Base-by-base conservation (phyloP, 2,329 filamentous ascomycete genomes). In the Basipetospora sp. region DNA sequence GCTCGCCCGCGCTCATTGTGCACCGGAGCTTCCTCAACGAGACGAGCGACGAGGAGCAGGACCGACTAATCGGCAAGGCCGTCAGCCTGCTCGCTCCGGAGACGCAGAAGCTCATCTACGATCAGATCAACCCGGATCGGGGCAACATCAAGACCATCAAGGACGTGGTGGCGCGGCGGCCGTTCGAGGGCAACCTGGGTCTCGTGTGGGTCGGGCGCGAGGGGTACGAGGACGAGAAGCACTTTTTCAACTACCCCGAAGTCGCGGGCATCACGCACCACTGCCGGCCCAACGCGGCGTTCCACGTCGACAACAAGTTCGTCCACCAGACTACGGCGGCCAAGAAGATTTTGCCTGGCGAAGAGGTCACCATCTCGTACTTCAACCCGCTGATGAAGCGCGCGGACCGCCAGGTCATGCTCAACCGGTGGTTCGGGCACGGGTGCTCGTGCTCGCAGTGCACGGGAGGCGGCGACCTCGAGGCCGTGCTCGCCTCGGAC, bases 331-430 rank as follows among this genome's bases (percentile, higher is more conserved):
- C 60, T 27, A 52, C 57, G 34, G 62, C 59, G 25, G 47, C 55
- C 9, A 53, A 59, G 1, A 53, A 56, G 39, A 64, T 64, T 42
- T 31, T 40, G 3, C 52, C 58, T 0, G 62, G 62, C 20, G 60
- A 63, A 42, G 62, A 64, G 47, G 52, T 64, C 36, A 62, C 58
- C 13, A 47, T 64, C 38, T 58, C 58, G 1, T 65, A 64, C 47
- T 57, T 64, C 22, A 50, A 58, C 46, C 50, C 46, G 11, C 44
- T n/a, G 50, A 51, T n/a, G 42, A 29, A 28, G 20, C 43, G 42
- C 18, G 16, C 43, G 4, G 39, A 44, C 10, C 56, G 62, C 4
- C 41, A 41, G 8, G 47, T 50, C 26, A 48, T 63, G n/a, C 37
- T 46, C 16, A 15, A 36, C 11, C 51, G 47, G 5, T 64, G 61